These are phyloP conservation scores for Chaetomium olivaceum DNA, from an alignment of 2,329 filamentous ascomycete genomes.

Conservation along the genomic window DNA sequence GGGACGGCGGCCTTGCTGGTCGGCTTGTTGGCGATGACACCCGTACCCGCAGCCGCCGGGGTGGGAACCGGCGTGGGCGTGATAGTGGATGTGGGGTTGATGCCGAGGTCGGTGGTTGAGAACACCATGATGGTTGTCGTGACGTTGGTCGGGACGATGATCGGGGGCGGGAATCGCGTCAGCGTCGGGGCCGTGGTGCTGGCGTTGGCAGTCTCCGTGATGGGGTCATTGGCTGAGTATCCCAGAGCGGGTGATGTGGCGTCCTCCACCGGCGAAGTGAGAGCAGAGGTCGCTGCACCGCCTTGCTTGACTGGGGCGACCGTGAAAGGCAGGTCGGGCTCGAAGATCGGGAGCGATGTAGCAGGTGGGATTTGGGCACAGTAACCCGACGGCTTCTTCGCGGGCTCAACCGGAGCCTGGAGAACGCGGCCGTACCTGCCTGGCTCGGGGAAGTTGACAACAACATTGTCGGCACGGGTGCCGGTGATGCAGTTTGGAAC, in stretches of 20 bases:
- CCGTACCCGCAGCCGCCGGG: too few species aligned
- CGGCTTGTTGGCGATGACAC: background rate
- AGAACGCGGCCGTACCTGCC: conserved; percentile 41
- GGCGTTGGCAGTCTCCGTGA: background rate
- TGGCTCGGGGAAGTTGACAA: conserved; percentile 57
- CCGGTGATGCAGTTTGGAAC: conserved; percentile 41
- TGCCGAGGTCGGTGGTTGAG: background rate
- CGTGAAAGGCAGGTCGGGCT: background rate
- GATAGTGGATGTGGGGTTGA: background rate
- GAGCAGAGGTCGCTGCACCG: background rate
- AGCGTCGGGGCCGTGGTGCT: background rate
- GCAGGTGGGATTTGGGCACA: conserved; percentile 24
- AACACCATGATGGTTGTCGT: background rate
- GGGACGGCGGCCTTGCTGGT: conserved; percentile 5
- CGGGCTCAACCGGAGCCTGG: conserved; percentile 7
- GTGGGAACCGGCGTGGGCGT: background rate
- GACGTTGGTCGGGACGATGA: background rate
- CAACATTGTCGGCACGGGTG: conserved; percentile 45
- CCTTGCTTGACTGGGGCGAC: background rate
- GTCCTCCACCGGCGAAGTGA: background rate
- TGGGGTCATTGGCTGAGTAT: background rate
- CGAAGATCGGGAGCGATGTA: conserved; percentile 18
- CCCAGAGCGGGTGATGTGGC: background rate
- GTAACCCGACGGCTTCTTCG: conserved; percentile 21
- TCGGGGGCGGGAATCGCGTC: background rate